Conservation (phyloP, 106 monocot genomes). For the Vanilla planifolia region DNA sequence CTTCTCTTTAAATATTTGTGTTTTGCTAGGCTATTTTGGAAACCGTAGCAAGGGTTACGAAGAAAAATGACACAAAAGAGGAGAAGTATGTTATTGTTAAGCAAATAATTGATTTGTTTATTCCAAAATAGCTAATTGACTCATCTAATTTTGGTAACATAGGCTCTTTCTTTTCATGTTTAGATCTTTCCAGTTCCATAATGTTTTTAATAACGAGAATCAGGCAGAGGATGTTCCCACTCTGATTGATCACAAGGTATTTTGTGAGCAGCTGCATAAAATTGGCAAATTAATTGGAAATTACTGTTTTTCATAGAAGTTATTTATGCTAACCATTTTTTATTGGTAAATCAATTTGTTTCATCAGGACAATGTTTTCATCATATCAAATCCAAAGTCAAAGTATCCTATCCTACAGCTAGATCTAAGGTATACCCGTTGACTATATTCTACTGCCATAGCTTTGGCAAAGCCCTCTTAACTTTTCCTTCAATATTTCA, state of each 20-base stretch:
- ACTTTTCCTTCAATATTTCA: no score
- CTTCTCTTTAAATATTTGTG: conserved; percentile 2
- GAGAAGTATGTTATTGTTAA: conserved; percentile 59
- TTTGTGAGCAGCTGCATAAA: not conserved
- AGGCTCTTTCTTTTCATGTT: conserved; percentile 2
- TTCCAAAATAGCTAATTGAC: not conserved
- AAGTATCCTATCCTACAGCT: conserved; percentile 90
- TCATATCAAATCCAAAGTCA: conserved; percentile 95
- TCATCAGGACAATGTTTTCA: conserved; percentile 85
- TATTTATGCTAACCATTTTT: not conserved
- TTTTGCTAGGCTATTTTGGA: conserved; percentile 83
- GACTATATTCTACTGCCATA: no score
- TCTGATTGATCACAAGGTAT: conserved; percentile 89
- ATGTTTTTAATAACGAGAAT: conserved; percentile 91
- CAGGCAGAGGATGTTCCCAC: conserved; percentile 80
- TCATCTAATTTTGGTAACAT: not conserved
- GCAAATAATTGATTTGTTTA: not conserved
- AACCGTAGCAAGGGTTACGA: conserved; percentile 93
- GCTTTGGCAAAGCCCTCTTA: no score
- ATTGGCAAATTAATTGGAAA: not conserved
- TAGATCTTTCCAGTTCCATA: conserved; percentile 87
- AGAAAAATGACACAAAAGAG: conserved; percentile 98
- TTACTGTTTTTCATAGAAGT: not conserved
- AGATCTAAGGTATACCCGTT: conserved; percentile 61
- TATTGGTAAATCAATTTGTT: not conserved